Evolutionary conservation across 164 flowering plant genomes (phyloP), one percentile per base, ranked within the genome.

Genomic region (Aristolochia californica): DNA sequence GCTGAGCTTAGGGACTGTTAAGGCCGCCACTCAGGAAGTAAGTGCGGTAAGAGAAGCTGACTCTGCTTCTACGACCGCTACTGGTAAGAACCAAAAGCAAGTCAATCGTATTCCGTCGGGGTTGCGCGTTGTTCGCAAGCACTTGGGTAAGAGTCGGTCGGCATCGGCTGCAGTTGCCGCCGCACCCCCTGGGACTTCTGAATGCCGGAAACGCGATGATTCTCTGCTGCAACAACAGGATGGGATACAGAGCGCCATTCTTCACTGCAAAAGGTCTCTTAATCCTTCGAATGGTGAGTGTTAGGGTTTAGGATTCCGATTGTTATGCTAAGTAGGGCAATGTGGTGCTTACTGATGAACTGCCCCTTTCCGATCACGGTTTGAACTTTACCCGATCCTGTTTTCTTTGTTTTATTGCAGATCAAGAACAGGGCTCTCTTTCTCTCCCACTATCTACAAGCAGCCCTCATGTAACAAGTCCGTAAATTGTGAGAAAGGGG

Each of bases 181-280:
- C 5, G 65, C 66, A 0, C 70, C 76, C 2, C 52, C 76, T 2
- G 49, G 21, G 0, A 21, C 45, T 5, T 27, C 15, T 13, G 71
- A 60, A 28, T 25, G 74, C 16, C 63, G 43, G 58, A 75, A 87
- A 57, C 68, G 84, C 23, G 96, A 88, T 45, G 95, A 91, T 70
- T 91, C 98, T 25, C 66, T 88, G 54, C 34, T 84, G 68, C 85
- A 91, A 69, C 85, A 81, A 38, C 85, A 91, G 61, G 98, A 91
- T 58, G 90, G 88, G 28, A 91, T 91, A 40, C 95, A 91, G 34
- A 59, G 96, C 57, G 98, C 98, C 62, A 91, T 91, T 62, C 60
- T 83, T 13, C 98, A 91, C 55, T 91, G 98, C 79, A 91, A 91
- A 64, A 70, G 80, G 58, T 88, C 98, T 21, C 80, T 91, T 64